Evolutionary conservation across 768 basidiomycete species (phyloP).

Genomic region (Rhizopogon rudus): DNA sequence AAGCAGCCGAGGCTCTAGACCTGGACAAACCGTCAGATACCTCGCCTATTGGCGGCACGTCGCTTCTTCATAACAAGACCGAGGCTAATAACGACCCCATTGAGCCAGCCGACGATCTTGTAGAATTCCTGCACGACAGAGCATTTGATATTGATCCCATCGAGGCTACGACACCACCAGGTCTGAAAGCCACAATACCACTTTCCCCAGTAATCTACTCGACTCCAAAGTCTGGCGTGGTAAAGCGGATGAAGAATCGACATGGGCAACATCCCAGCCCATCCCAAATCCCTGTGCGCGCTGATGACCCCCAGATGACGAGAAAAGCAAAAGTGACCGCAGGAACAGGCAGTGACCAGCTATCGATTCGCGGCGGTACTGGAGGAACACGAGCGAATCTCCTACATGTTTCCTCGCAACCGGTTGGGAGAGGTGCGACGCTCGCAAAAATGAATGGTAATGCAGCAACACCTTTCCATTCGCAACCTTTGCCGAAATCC

Average conservation of each 20-base stretch:
- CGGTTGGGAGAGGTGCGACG: not conserved
- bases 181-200: conserved; percentile 4
- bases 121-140: conserved; percentile 2
- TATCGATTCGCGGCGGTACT: not conserved
- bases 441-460: no score
- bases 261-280: not conserved
- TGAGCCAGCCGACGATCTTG: conserved; percentile 35
- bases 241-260: conserved; percentile 40
- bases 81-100: conserved; percentile 34
- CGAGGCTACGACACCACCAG: conserved; percentile 12
- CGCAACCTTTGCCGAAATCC: not conserved
- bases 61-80: not conserved
- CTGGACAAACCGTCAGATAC: not conserved
- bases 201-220: conserved; percentile 6
- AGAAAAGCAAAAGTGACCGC: not conserved
- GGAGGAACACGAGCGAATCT: not conserved
- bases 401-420: not conserved
- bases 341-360: not conserved
- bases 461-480: not conserved
- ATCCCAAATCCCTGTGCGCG: not conserved
- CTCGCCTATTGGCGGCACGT: not conserved
- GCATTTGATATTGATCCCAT: conserved; percentile 24
- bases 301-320: not conserved
- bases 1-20: not conserved
- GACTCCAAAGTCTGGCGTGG: conserved; percentile 28